Evolutionary conservation across 2,329 filamentous ascomycete genomes (phyloP), one percentile per base, ranked within the genome.

Genomic region (Venturia asperata): DNA sequence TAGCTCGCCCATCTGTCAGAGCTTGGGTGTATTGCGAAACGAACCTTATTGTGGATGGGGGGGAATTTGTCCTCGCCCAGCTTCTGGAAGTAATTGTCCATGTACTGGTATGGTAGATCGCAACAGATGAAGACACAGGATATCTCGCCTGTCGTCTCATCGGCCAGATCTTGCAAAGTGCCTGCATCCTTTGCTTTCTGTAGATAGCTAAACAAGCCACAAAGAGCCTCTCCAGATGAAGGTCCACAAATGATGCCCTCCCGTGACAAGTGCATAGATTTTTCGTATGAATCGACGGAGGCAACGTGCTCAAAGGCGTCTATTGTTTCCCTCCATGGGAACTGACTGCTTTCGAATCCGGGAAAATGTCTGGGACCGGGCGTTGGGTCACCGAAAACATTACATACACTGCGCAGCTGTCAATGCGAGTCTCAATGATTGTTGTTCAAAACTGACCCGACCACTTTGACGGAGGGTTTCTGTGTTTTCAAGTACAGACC

Each of bases 81-180:
- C 68, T 84, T 85, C 34, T 81, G 77, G 68, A 85, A 87, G 69
- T 87, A 87, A 68, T 83, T 82, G 30, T 79, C 76, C 56, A 87
- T 79, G 66, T 87, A 87, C 70, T 87, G 84, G 68, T 87, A 87
- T 0, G 85, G 85, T 34, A 87, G 68, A 65, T 87, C 85, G 66
- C 84, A 86, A 73, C 84, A 87, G 3, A 86, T 71, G 71, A 87
- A 87, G 0, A 84, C 83, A 58, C 81, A 84, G 67, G 81, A 77
- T 1, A 82, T 75, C 62, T 78, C 73, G 1, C 81, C 81, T n/a
- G 41, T 52, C 4, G 15, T 34, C 0, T 74, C 70, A 0, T 78
- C 79, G 0, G 77, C 75, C 1, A 85, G 71, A 11, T 80, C 74
- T 0, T 71, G 43, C 15, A 85, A 72, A 0, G 74, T 79, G 0